These are phyloP conservation scores for Euphorbia tirucalli DNA, from an alignment of 345 rosid species.

Conservation along the genomic window DNA sequence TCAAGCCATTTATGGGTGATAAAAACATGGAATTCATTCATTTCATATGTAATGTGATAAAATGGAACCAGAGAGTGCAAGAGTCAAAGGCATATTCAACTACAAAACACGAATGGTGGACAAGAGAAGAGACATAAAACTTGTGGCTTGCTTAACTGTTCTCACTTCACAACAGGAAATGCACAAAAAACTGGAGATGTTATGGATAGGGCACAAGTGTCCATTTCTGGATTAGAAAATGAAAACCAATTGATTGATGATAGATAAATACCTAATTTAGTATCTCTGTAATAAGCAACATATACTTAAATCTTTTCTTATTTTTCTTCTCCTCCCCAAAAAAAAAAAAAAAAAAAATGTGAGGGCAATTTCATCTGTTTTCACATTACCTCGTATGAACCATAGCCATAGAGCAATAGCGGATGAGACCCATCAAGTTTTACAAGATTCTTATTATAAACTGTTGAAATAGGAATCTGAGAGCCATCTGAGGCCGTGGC, in stretches of 20 bases:
- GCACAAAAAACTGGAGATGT: too few species aligned
- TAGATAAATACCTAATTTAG: background rate
- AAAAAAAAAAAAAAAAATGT: background rate
- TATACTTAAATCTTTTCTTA: background rate
- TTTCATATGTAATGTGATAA: background rate
- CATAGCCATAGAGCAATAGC: slow-evolving; percentile 79
- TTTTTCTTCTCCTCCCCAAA: too few species aligned
- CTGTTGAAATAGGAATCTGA: slow-evolving; percentile 77
- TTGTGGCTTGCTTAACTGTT: background rate
- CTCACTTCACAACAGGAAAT: background rate
- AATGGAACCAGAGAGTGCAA: background rate
- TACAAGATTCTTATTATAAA: slow-evolving; percentile 63
- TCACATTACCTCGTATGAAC: slow-evolving; percentile 85
- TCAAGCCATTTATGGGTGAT: background rate
- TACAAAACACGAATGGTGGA: too few species aligned
- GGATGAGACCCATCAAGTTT: slow-evolving; percentile 88
- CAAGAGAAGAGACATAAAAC: background rate
- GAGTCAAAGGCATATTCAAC: background rate
- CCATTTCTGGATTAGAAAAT: background rate
- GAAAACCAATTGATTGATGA: background rate
- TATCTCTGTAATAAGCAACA: background rate
- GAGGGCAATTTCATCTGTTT: background rate
- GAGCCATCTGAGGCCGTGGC: slow-evolving; percentile 83
- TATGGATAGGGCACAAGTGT: background rate
- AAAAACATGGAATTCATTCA: background rate